Conservation (phyloP, 257 asterid genomes). For the Voacanga thouarsii region DNA sequence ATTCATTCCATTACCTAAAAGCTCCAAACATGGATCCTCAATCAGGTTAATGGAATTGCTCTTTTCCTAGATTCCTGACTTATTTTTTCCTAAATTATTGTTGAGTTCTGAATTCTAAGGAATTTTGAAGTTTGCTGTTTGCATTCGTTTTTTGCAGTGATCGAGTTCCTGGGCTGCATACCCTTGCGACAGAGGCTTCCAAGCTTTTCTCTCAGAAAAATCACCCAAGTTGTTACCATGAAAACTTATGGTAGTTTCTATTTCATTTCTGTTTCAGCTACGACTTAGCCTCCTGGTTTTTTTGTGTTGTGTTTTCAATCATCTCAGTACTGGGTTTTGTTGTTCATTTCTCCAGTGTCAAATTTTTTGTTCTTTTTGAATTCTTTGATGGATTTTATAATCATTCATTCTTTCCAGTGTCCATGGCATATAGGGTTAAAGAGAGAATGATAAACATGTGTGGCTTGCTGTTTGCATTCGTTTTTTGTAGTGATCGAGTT, state of each 20-base stretch:
- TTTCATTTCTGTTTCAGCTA: not conserved
- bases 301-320: not conserved
- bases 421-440: too few relatives aligned
- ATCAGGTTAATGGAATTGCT: constrained; percentile 11
- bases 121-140: not conserved
- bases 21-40: constrained; percentile 14
- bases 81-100: not conserved
- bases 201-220: constrained; percentile 62
- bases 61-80: not conserved
- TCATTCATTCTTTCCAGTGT: too few relatives aligned
- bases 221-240: constrained; percentile 61
- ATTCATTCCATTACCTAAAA: not conserved
- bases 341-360: too few relatives aligned
- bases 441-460: too few relatives aligned
- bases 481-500: too few relatives aligned
- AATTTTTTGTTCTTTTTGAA: too few relatives aligned
- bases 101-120: not conserved
- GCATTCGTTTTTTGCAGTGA: constrained; percentile 45
- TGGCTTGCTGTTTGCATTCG: too few relatives aligned
- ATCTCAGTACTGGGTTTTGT: too few relatives aligned
- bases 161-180: constrained; percentile 84
- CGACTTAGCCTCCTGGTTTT: too few relatives aligned
- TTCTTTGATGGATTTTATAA: too few relatives aligned
- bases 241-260: constrained; percentile 54
- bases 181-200: constrained; percentile 92